Base-by-base conservation (phyloP, 2,329 filamentous ascomycete genomes). In the Aspergillus luchuensis region DNA sequence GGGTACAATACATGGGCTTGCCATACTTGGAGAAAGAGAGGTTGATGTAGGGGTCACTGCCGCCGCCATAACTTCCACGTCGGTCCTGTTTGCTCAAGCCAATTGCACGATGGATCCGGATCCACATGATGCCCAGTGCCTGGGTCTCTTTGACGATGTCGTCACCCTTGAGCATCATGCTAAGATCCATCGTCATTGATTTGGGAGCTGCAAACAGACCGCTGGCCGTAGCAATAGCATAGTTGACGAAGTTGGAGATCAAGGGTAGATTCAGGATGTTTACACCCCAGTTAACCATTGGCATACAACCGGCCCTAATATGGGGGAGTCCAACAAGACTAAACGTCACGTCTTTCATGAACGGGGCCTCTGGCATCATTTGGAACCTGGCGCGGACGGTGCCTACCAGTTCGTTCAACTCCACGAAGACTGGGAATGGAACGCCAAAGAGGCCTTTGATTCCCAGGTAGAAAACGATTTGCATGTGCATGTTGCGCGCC, bases 201-300 rank as follows among this genome's bases (percentile, higher is more conserved):
- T 97, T 97, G 8, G 94, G 94, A 2, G 94, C 94, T 25, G 97
- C 92, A 65, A 97, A 97, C 85, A 97, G 90, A 72, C 88, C 90
- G 2, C 90, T 90, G 0, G 93, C 92, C 0, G 95, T 88, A 39
- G 88, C 88, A 68, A 98, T 96, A 5, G 94, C 92, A 79, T 93
- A 97, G 77, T 97, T 97, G 76, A 97, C 94, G 72, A 99, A 98
- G 70, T 96, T 96, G 13, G 91, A 96, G 69, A 98, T 97, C 39
- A 98, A 76, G 0, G 94, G 94, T 8, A 98, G 80, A 68, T 98
- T 97, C 25, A 98, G 81, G 49, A 98, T 87, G 67, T 98, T 98
- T 62, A 96, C 88, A 2, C 92, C 94, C 66, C 87, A 89, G 73
- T 95, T 87, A n/a, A 97, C 77, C 89, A 98, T 95, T 0, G 95